These are phyloP conservation scores for Metschnikowia bowlesiae DNA, from an alignment of 805 yeast genomes.

Conservation along the genomic window DNA sequence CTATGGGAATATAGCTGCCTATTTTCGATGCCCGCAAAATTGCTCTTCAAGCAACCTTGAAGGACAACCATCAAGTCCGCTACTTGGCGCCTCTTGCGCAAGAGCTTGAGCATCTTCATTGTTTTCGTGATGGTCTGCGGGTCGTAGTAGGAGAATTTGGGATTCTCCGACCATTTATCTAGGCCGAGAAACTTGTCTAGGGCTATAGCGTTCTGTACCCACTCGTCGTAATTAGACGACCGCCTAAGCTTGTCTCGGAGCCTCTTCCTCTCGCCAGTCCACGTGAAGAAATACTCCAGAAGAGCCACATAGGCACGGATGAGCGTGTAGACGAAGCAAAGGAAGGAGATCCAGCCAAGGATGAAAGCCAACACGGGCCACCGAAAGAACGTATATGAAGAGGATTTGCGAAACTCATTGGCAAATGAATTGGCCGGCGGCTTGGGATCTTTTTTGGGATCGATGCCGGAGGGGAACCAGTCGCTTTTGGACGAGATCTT, in stretches of 20 bases:
- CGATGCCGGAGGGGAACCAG: conserved; percentile 24
- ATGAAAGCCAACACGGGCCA: conserved; percentile 61
- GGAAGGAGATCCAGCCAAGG: conserved; percentile 48
- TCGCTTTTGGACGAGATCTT: conserved; percentile 22
- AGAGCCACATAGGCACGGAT: conserved; percentile 59
- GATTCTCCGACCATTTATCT: conserved; percentile 61
- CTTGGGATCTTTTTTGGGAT: conserved; percentile 3
- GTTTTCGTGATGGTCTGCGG: conserved; percentile 53
- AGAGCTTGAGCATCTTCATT: conserved; percentile 35
- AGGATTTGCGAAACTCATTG: conserved; percentile 36
- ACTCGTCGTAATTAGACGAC: conserved; percentile 53
- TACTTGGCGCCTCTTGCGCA: conserved; percentile 26
- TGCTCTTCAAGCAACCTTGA: conserved; percentile 64
- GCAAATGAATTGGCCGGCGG: conserved; percentile 15
- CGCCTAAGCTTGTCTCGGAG: conserved; percentile 47
- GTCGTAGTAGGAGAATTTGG: conserved; percentile 64
- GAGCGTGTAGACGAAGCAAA: conserved; percentile 46
- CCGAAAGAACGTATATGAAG: conserved; percentile 43
- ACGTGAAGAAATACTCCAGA: conserved; percentile 55
- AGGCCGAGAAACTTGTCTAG: conserved; percentile 56
- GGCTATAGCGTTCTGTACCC: conserved; percentile 54
- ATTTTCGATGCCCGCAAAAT: conserved; percentile 77
- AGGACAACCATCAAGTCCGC: conserved; percentile 52
- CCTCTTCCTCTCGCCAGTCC: conserved; percentile 53
- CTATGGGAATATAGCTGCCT: conserved; percentile 67